Evolutionary conservation across 2,329 filamentous ascomycete species (phyloP).

Genomic region (Epichloe amarillans): DNA sequence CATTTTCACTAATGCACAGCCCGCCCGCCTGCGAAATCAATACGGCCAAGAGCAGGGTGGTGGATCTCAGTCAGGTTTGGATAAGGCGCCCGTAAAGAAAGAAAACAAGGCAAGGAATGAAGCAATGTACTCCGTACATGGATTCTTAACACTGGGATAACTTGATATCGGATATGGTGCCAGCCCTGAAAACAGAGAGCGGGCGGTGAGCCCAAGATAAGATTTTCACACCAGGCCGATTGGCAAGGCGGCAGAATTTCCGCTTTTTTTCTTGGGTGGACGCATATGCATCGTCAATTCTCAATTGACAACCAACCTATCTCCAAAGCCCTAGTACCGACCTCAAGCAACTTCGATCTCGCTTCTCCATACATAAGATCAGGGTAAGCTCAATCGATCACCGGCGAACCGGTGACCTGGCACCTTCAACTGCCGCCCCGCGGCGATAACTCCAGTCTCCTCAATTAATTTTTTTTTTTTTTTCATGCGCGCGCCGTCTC

Average conservation of each 20-base stretch:
- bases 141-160: neutral
- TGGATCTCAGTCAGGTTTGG: no score
- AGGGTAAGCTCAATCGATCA: neutral
- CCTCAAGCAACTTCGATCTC: neutral
- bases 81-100: no score
- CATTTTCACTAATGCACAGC: no score
- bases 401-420: neutral
- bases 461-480: no score
- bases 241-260: constrained; percentile 5
- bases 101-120: no score
- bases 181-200: neutral
- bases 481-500: neutral
- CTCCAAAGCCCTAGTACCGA: neutral
- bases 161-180: neutral
- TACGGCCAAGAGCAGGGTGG: no score
- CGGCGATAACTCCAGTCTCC: neutral
- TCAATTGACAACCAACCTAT: neutral
- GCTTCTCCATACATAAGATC: neutral
- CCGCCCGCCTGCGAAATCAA: no score
- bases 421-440: neutral
- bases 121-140: no score
- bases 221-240: neutral
- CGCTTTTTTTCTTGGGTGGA: constrained; percentile 1
- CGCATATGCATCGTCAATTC: neutral
- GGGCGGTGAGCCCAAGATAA: constrained; percentile 6